Conservation (phyloP, 306 rosid genomes). For the Prinsepia uniflora region DNA sequence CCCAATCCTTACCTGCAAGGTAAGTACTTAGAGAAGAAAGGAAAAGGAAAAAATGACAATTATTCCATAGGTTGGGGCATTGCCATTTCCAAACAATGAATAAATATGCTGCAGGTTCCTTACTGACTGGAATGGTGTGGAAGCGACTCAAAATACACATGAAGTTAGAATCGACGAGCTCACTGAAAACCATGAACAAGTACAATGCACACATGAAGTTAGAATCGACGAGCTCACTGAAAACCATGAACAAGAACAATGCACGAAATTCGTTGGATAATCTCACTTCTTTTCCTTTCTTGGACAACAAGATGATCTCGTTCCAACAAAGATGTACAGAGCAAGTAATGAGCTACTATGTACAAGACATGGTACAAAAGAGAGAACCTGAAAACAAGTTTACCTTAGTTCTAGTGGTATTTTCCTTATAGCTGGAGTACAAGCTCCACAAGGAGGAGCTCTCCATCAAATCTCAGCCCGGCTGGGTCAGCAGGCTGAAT, state of each 20-base stretch:
- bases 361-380: slow-evolving; percentile 5
- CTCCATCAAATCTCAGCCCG: slow-evolving; percentile 73
- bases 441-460: slow-evolving; percentile 75
- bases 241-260: not conserved
- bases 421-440: slow-evolving; percentile 44
- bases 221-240: not conserved
- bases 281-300: not conserved
- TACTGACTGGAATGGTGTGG: not conserved
- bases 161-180: not conserved
- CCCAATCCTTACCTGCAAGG: too few species aligned
- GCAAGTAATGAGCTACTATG: not conserved
- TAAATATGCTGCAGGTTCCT: not conserved
- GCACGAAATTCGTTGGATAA: not conserved
- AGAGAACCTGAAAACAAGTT: not conserved
- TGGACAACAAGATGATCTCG: not conserved
- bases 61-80: not conserved
- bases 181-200: not conserved
- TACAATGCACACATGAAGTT: not conserved
- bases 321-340: not conserved
- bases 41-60: too few species aligned
- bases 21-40: too few species aligned
- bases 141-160: not conserved
- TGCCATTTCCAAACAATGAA: not conserved
- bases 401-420: not conserved
- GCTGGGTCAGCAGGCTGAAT: slow-evolving; percentile 44